phyloP scores from a whole-genome alignment of 1,284 basidiomycete species.

The Sporisorium iseilematis-ciliati region DNA sequence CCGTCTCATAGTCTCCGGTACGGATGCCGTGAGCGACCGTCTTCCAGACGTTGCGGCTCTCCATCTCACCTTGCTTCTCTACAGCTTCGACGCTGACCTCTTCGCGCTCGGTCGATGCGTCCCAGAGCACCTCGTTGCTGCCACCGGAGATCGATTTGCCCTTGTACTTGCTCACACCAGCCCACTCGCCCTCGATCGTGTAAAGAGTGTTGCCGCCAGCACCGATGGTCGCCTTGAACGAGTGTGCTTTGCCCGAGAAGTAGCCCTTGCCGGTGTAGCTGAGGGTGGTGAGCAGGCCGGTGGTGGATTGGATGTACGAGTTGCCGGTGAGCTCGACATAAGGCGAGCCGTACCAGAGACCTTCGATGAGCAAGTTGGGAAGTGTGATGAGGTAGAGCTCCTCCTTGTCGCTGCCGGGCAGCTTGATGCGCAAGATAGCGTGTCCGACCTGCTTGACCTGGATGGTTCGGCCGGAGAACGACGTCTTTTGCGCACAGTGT shows the following conservation, averaged over 20 bases:
- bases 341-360: constrained; percentile 74
- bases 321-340: constrained; percentile 89
- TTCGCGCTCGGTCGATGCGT: constrained; percentile 74
- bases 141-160: constrained; percentile 51
- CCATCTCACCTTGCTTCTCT: constrained; percentile 81
- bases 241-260: constrained; percentile 91
- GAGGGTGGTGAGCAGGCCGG: constrained; percentile 78
- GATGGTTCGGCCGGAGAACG: constrained; percentile 78
- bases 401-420: constrained; percentile 74
- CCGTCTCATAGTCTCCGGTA: constrained; percentile 90
- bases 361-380: constrained; percentile 72
- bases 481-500: constrained; percentile 95
- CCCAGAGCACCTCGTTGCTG: constrained; percentile 72
- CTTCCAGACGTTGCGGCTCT: constrained; percentile 88
- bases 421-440: constrained; percentile 81
- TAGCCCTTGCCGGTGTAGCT: constrained; percentile 91
- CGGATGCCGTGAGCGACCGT: constrained; percentile 90
- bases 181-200: constrained; percentile 89
- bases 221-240: constrained; percentile 84
- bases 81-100: constrained; percentile 79
- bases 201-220: constrained; percentile 73
- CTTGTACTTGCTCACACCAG: constrained; percentile 75
- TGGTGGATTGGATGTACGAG: constrained; percentile 84
- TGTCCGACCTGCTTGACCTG: constrained; percentile 96
- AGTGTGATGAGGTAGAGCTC: constrained; percentile 88